phyloP scores from a whole-genome alignment of 2,329 filamentous ascomycete species.

The Dothistroma septosporum region DNA sequence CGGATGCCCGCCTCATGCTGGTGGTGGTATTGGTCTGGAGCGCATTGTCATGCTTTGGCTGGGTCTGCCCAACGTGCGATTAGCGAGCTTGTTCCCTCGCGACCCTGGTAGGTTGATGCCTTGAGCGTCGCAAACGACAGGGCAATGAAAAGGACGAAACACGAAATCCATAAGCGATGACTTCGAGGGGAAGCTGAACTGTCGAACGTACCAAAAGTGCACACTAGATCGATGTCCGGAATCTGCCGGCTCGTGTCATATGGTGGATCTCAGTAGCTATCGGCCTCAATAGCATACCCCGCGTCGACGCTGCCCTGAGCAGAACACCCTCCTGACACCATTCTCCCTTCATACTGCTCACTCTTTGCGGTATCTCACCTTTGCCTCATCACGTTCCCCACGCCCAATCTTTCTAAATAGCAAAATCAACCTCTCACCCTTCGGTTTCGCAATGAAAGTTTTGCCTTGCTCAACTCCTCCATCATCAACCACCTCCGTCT shows the following conservation, averaged over 20 bases:
- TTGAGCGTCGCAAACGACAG: neutral
- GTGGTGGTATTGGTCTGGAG: slow-evolving; percentile 63
- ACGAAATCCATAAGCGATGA: neutral
- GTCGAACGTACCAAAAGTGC: too few relatives aligned
- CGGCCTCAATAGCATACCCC: too few relatives aligned
- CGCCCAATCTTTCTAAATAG: neutral
- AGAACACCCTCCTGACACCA: too few relatives aligned
- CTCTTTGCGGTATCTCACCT: too few relatives aligned
- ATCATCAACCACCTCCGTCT: neutral
- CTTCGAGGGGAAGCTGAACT: too few relatives aligned
- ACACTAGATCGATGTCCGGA: too few relatives aligned
- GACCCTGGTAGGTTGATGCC: slow-evolving; percentile 56
- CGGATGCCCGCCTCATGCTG: slow-evolving; percentile 61
- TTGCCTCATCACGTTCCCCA: neutral
- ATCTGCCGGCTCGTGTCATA: too few relatives aligned
- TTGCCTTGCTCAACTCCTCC: neutral
- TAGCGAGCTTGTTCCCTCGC: slow-evolving; percentile 60
- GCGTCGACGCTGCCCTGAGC: too few relatives aligned
- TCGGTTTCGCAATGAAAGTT: neutral
- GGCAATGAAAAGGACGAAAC: neutral
- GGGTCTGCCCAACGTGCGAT: slow-evolving; percentile 59
- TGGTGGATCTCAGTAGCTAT: too few relatives aligned
- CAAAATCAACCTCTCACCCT: slow-evolving; percentile 1
- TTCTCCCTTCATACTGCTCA: too few relatives aligned
- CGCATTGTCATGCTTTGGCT: slow-evolving; percentile 65